A percentile compares a stretch with the other conserved stretches of the same genome.
Evolutionary conservation across 345 rosid genomes (phyloP).

Genomic region (Turnera subulata): DNA sequence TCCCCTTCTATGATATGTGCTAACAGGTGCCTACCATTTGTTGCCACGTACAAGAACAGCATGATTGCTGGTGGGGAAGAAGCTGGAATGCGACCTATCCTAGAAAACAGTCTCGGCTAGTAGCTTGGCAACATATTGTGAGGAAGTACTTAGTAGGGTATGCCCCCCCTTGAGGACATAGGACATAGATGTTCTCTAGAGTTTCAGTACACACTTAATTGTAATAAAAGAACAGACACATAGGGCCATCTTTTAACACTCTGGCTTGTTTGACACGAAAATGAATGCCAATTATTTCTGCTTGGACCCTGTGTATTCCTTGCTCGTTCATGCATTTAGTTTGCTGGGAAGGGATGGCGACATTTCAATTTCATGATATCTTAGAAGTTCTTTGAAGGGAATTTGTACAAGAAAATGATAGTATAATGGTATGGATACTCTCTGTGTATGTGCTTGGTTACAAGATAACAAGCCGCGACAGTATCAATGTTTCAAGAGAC

Average conservation of each 20-base stretch:
- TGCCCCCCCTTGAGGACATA: not conserved
- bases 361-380: not conserved
- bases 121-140: conserved; percentile 14
- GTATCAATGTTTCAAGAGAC: no score
- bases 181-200: not conserved
- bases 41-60: conserved; percentile 7
- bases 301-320: not conserved
- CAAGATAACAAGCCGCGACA: no score
- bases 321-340: not conserved
- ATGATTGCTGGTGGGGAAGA: conserved; percentile 18
- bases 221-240: conserved; percentile 1
- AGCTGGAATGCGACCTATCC: conserved; percentile 10
- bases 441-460: no score
- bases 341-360: not conserved
- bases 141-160: conserved; percentile 8
- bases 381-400: no score
- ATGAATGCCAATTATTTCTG: not conserved
- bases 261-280: conserved; percentile 3
- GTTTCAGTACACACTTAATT: not conserved
- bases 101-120: conserved; percentile 4
- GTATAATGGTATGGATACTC: no score
- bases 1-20: not conserved
- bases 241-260: conserved; percentile 8
- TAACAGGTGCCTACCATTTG: not conserved
- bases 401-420: no score